These are phyloP conservation scores for Trametes sanguinea DNA, from an alignment of 768 basidiomycete species.

Conservation along the genomic window DNA sequence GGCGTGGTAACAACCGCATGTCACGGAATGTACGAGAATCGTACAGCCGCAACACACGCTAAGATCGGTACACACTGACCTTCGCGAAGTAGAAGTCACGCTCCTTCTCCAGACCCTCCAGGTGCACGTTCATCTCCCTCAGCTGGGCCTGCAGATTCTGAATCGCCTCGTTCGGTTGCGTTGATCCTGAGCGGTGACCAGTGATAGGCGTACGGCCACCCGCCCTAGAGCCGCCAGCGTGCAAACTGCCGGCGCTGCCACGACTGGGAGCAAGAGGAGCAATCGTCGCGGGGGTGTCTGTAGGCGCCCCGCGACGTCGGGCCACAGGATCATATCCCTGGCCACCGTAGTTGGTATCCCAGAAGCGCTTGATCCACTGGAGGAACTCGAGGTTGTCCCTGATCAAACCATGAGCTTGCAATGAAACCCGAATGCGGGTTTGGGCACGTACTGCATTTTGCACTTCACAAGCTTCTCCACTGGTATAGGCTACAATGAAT, in stretches of 20 bases:
- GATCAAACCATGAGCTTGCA: constrained; percentile 9
- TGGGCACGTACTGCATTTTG: constrained; percentile 90
- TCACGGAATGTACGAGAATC: not conserved
- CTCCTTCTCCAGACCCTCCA: constrained; percentile 95
- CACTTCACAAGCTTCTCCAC: constrained; percentile 96
- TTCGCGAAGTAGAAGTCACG: constrained; percentile 98
- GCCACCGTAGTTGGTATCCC: constrained; percentile 91
- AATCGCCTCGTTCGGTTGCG: constrained; percentile 68
- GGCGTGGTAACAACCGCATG: not conserved
- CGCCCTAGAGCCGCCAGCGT: constrained; percentile 43
- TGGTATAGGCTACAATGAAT: constrained; percentile 71
- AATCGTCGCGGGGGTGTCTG: constrained; percentile 78
- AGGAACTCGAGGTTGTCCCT: constrained; percentile 98
- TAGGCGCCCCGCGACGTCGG: constrained; percentile 74
- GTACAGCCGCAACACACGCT: not conserved
- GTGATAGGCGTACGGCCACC: constrained; percentile 75
- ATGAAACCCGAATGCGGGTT: constrained; percentile 7
- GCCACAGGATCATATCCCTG: constrained; percentile 84
- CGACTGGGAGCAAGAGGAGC: constrained; percentile 56
- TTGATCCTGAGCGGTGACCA: constrained; percentile 66
- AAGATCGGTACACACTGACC: constrained; percentile 46
- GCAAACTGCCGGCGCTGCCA: constrained; percentile 35
- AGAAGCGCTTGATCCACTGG: constrained; percentile 96
- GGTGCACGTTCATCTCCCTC: constrained; percentile 74
- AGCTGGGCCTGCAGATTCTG: constrained; percentile 74